Percentiles rank a stretch among this genome's conserved stretches.
These are phyloP conservation scores for Colletotrichum sp. DNA, from an alignment of 2,329 filamentous ascomycete species.

Conservation along the genomic window DNA sequence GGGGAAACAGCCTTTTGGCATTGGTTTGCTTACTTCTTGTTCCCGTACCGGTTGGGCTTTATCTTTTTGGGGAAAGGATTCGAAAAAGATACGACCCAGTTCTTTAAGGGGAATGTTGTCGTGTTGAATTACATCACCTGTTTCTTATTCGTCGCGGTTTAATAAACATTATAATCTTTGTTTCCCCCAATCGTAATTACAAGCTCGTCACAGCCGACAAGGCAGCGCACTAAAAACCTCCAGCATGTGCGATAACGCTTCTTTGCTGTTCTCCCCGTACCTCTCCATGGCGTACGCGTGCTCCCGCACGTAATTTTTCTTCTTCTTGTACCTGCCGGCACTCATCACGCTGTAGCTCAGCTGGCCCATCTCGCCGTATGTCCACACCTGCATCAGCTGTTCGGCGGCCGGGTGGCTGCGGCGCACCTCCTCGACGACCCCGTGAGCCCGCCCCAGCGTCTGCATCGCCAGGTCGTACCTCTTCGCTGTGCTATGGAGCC, in stretches of 20 bases:
- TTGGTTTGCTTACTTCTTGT: slow-evolving; percentile 41
- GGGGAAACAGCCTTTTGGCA: slow-evolving; percentile 45
- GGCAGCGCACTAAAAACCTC: neutral
- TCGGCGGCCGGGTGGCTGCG: neutral
- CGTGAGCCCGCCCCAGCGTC: neutral
- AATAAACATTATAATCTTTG: neutral
- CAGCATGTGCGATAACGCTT: neutral
- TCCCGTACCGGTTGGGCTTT: slow-evolving; percentile 33
- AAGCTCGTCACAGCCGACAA: neutral
- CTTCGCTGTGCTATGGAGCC: neutral
- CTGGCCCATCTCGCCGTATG: neutral
- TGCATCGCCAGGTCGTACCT: neutral
- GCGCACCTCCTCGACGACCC: neutral
- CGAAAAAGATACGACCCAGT: neutral
- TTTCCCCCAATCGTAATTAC: neutral
- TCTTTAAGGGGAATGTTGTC: neutral
- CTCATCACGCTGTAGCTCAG: neutral
- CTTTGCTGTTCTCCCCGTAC: neutral
- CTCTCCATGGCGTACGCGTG: neutral
- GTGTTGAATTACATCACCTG: too few species aligned
- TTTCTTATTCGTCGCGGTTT: neutral
- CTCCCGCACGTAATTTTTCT: neutral
- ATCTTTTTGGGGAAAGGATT: neutral
- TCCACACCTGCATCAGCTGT: neutral
- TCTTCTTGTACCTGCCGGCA: neutral